Evolutionary conservation across 164 flowering plant species (phyloP).

Genomic region (Sedum album): DNA sequence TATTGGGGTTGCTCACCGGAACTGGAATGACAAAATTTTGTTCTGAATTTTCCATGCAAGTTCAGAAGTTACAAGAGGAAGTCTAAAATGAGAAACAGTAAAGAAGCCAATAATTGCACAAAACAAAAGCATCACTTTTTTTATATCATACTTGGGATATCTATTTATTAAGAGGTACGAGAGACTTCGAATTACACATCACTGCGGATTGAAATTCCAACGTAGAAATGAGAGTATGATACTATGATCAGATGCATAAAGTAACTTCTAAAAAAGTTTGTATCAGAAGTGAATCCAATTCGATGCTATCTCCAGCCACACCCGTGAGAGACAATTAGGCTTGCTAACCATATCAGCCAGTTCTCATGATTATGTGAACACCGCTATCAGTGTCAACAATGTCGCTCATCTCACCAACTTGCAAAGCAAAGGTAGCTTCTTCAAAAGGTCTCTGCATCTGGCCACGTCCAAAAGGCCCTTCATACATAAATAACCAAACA

Average conservation of each 20-base stretch:
- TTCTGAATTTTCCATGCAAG: too few species aligned
- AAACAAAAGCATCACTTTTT: too few species aligned
- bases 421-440: slow-evolving; percentile 66
- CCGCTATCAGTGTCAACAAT: slow-evolving; percentile 96
- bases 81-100: too few species aligned
- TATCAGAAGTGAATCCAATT: neutral
- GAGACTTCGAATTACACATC: neutral
- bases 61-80: too few species aligned
- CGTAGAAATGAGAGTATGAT: neutral
- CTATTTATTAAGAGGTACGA: too few species aligned
- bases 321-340: neutral
- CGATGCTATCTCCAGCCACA: neutral
- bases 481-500: slow-evolving; percentile 2
- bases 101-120: too few species aligned
- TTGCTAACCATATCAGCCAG: slow-evolving; percentile 52
- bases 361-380: slow-evolving; percentile 78
- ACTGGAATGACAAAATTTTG: too few species aligned
- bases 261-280: neutral
- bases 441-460: slow-evolving; percentile 99
- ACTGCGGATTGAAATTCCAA: neutral
- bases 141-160: too few species aligned
- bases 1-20: too few species aligned
- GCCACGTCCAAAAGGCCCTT: slow-evolving; percentile 81
- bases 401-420: slow-evolving; percentile 87
- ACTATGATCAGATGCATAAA: neutral